Percentiles rank a stretch among this genome's conserved stretches.
Evolutionary conservation across 2,329 filamentous ascomycete species (phyloP).

Genomic region (Penicillium oxalicum): DNA sequence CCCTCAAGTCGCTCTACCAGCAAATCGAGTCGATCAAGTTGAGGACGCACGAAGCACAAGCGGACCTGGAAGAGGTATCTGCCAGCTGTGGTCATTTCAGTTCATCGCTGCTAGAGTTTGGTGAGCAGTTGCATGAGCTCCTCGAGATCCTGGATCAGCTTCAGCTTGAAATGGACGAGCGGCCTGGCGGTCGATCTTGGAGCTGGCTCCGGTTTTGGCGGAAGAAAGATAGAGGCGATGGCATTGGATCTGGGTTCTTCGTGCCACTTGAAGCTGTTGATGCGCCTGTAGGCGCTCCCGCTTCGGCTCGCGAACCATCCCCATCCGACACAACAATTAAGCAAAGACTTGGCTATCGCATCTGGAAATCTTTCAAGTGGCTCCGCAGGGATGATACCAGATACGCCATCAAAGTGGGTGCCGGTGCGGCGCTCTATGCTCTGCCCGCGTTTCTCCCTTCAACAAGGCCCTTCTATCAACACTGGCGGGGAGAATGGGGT

Average conservation of each 20-base stretch:
- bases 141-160: conserved; percentile 79
- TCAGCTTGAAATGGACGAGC: conserved; percentile 60
- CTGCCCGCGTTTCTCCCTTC: conserved; percentile 76
- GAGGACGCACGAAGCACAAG: conserved; percentile 68
- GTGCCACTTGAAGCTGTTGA: conserved; percentile 4
- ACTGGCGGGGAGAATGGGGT: conserved; percentile 96
- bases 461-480: conserved; percentile 72
- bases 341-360: conserved; percentile 36
- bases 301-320: conserved; percentile 2
- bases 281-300: conserved; percentile 5
- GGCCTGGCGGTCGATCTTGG: conserved; percentile 63
- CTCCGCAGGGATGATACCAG: conserved; percentile 61
- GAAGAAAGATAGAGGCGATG: conserved; percentile 11
- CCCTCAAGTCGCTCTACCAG: conserved; percentile 72
- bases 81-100: conserved; percentile 97
- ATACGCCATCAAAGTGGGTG: conserved; percentile 88
- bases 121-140: conserved; percentile 79
- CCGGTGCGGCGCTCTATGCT: conserved; percentile 82
- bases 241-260: background rate
- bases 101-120: conserved; percentile 84
- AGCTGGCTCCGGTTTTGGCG: conserved; percentile 81
- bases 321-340: conserved; percentile 13
- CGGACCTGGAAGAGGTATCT: conserved; percentile 93
- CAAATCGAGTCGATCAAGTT: conserved; percentile 64
- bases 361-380: conserved; percentile 43